Conservation (phyloP, 208 protist genomes). For the Acanthamoeba divionensis region DNA sequence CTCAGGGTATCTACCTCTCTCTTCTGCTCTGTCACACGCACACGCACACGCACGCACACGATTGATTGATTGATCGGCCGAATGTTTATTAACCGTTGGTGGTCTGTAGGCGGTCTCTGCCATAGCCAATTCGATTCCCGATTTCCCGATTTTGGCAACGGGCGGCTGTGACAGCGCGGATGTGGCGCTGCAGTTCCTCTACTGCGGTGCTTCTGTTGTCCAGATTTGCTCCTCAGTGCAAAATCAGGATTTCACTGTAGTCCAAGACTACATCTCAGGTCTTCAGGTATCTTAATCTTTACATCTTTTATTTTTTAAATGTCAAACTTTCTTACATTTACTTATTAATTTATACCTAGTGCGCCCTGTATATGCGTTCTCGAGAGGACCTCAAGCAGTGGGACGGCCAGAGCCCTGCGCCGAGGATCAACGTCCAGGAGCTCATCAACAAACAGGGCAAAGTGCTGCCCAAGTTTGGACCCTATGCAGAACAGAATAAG, state of each 20-base stretch:
- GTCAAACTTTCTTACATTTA: background rate
- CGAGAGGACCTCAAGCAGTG: conserved; percentile 73
- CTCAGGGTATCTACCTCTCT: conserved; percentile 36
- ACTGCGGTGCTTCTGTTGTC: conserved; percentile 82
- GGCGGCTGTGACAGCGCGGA: conserved; percentile 83
- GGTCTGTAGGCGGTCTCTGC: conserved; percentile 67
- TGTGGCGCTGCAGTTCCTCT: conserved; percentile 82
- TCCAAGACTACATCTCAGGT: conserved; percentile 84
- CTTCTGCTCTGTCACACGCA: no score
- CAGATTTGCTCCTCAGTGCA: conserved; percentile 85
- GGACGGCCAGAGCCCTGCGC: conserved; percentile 72
- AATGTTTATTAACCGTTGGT: conserved; percentile 50
- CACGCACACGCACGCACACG: no score
- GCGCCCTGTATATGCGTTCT: conserved; percentile 75
- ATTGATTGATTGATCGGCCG: background rate
- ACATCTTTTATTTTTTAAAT: background rate
- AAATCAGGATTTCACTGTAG: conserved; percentile 86
- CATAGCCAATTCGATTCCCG: conserved; percentile 72
- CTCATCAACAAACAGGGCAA: conserved; percentile 33
- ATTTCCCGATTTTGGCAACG: conserved; percentile 85
- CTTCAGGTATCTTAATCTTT: conserved; percentile 67
- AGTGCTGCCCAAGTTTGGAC: conserved; percentile 60
- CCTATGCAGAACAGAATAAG: conserved; percentile 52
- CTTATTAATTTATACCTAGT: conserved; percentile 44
- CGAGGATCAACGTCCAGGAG: background rate